Base-by-base conservation (phyloP, 2,329 filamentous ascomycete species). In the Ceratocystis cubensis region DNA sequence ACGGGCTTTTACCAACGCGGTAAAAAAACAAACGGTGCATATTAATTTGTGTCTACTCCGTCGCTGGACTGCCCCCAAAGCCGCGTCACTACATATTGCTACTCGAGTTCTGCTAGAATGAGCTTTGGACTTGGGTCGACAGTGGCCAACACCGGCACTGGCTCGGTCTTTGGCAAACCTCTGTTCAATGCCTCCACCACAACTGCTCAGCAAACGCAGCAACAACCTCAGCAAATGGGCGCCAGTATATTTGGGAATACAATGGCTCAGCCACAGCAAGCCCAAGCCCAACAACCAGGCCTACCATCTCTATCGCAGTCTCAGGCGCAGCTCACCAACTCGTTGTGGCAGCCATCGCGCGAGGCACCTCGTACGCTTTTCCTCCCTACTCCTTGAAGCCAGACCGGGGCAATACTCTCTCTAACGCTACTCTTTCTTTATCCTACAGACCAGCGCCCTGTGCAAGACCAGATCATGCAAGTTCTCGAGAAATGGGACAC, bases 401-500 rank as follows among this genome's bases (percentile, higher is more conserved):
- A 30, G 10, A 6, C 67, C 69, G 57, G 15, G 33, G 30, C 13
- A 20, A 15, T 44, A 41, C 44, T 53, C 71, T 53, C 71, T 68
- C 25, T 8, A 56, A 65, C 20, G 17, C 8, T 4, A 57, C 30
- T 64, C 63, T 46, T 5, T 61, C 33, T 65, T 46, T 61, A 46
- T 28, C 4, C 1, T 50, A 3, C 63, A 78, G 76, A 78, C 71
- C 87, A 91, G 73, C 91, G 91, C 74, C 84, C 86, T 61, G 82
- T 92, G 57, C 80, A 84, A 22, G 86, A 91, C 67, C 89, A 93
- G 74, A 88, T 92, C 74, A 79, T 81, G 69, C 79, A 85, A 30
- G 81, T 94, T 50, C 78, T 84, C 64, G 79, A 84, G 68, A 91
- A 92, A 76, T 94, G 89, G 89, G 81, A 88, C 69, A 85, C 88